These are phyloP conservation scores for Cantharellus anzutake DNA, from an alignment of 768 basidiomycete genomes.

Conservation along the genomic window DNA sequence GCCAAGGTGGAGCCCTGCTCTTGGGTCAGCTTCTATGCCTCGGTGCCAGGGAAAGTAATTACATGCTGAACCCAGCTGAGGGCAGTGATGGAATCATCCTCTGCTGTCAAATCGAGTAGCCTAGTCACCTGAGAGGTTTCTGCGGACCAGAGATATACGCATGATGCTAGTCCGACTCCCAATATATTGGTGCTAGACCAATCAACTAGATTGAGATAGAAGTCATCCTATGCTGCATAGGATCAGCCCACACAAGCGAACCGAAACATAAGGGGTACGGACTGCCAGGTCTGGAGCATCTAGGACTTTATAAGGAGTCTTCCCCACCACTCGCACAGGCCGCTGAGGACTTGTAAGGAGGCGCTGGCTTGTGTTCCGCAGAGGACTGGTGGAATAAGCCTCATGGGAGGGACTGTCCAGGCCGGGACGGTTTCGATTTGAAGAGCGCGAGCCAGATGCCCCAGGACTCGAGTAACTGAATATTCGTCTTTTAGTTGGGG, in stretches of 20 bases:
- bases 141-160: slow-evolving; percentile 95
- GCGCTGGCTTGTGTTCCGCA: slow-evolving; percentile 61
- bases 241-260: background rate
- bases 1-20: slow-evolving; percentile 65
- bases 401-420: slow-evolving; percentile 77
- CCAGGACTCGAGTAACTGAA: slow-evolving; percentile 6
- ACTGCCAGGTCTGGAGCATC: slow-evolving; percentile 87
- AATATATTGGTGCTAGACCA: slow-evolving; percentile 94
- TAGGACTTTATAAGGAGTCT: slow-evolving; percentile 90
- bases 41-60: background rate
- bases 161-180: slow-evolving; percentile 77
- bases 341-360: slow-evolving; percentile 74
- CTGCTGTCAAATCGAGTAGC: slow-evolving; percentile 52
- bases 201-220: slow-evolving; percentile 94
- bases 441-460: slow-evolving; percentile 13
- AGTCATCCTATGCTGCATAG: slow-evolving; percentile 45
- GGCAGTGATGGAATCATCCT: slow-evolving; percentile 57
- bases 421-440: slow-evolving; percentile 15
- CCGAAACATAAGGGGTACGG: slow-evolving; percentile 7
- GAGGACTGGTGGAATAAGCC: slow-evolving; percentile 79
- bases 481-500: slow-evolving; percentile 6
- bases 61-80: slow-evolving; percentile 83
- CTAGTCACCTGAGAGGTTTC: slow-evolving; percentile 85
- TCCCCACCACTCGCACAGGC: slow-evolving; percentile 64
- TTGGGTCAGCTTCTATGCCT: background rate